Base-by-base conservation (phyloP, 257 asterid genomes). In the Scutellaria baicalensis region DNA sequence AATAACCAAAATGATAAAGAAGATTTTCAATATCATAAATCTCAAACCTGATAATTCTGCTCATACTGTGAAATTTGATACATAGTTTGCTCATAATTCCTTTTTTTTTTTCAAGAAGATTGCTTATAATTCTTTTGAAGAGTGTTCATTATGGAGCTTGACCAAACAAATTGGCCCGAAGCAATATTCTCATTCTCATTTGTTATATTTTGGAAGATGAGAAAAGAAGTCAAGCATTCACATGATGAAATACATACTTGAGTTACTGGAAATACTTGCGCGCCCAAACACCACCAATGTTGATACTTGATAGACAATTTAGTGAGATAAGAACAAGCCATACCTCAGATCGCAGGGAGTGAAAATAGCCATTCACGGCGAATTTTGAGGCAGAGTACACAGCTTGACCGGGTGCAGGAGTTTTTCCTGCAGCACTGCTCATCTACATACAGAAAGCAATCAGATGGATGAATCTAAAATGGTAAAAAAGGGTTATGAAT, bases 391-490 rank as follows among this genome's bases (percentile, higher is more conserved):
- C 96, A 33, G 96, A 89, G 82, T 93, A 93, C 59, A 86, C 91
- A 38, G 97, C 96, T 76, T 93, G 99, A 52, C 99, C 97, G 27
- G 97, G 96, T 23, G 97, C 93, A 72, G 97, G 99, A 63, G 88
- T 59, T 83, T 91, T 93, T 69, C 97, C 97, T 23, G 99, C 96
- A 74, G 99, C 99, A 86, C 99, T 91, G 83, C 99, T 93, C 99
- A 93, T 93, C 97, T 93, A 80, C 79, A 77, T 49, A 66, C 64
- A 52, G 52, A 57, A 74, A 51, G 61, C 59, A 62, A 47, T 51
- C 74, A 70, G 66, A 71, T 23, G 43, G 18, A 70, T 63, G 27
- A 31, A 23, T 62, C 54, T 57, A 39, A 45, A 33, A 60, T 65
- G 8, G 59, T n/a, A 47, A 56, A 64, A 47, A 69, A 6, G 18